Evolutionary conservation across 1,284 basidiomycete genomes (phyloP).

Genomic region (Kwoniella shivajii): DNA sequence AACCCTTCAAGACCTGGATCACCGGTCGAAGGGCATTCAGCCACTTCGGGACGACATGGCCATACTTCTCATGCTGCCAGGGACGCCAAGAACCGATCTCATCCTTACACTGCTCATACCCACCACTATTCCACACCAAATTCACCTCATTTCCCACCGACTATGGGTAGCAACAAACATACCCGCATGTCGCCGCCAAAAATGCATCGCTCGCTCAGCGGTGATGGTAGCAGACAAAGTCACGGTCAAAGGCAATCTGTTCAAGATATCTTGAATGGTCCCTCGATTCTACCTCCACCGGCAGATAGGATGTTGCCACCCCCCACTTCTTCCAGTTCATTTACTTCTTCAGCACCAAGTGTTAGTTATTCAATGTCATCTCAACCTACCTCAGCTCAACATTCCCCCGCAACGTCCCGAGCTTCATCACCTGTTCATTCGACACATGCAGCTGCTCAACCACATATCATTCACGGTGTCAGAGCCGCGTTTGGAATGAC

Average conservation of each 20-base stretch:
- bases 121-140: slow-evolving; percentile 41
- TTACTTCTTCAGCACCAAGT: slow-evolving; percentile 35
- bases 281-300: slow-evolving; percentile 48
- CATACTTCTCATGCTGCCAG: slow-evolving; percentile 47
- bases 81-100: slow-evolving; percentile 51
- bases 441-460: slow-evolving; percentile 22
- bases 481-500: slow-evolving; percentile 87
- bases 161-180: slow-evolving; percentile 19
- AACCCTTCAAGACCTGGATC: slow-evolving; percentile 41
- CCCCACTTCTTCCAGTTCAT: slow-evolving; percentile 39
- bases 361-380: slow-evolving; percentile 39
- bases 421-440: slow-evolving; percentile 45
- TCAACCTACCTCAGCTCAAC: slow-evolving; percentile 45
- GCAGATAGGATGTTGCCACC: slow-evolving; percentile 49
- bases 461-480: slow-evolving; percentile 61
- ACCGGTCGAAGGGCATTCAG: slow-evolving; percentile 50
- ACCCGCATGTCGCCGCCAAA: slow-evolving; percentile 46
- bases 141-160: slow-evolving; percentile 40
- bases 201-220: slow-evolving; percentile 30
- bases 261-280: slow-evolving; percentile 55
- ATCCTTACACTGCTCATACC: slow-evolving; percentile 42
- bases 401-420: slow-evolving; percentile 45
- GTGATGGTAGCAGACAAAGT: slow-evolving; percentile 4
- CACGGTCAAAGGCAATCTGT: slow-evolving; percentile 39
- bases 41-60: slow-evolving; percentile 52